Percentiles rank a stretch among this genome's conserved stretches.
phyloP scores from a whole-genome alignment of 768 basidiomycete species.

The Erythrobasidium yunnanense region DNA sequence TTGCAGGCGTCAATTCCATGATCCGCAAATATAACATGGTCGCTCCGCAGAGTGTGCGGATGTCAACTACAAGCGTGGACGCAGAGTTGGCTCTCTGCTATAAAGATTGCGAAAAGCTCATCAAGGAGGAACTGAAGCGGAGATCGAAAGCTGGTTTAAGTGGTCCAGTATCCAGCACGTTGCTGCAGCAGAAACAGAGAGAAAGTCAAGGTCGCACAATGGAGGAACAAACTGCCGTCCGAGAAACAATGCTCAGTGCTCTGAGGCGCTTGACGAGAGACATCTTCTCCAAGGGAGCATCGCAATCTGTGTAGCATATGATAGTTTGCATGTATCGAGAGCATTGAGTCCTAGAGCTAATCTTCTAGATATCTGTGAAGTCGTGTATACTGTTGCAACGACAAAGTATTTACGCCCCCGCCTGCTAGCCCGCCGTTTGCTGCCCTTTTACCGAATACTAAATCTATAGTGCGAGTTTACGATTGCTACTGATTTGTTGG shows the following conservation, averaged over 20 bases:
- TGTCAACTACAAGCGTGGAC: not conserved
- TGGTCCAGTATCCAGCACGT: not conserved
- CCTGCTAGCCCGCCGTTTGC: too few relatives aligned
- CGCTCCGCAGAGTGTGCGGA: conserved; percentile 19
- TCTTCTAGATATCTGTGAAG: too few relatives aligned
- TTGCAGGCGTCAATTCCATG: conserved; percentile 12
- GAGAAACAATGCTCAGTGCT: conserved; percentile 19
- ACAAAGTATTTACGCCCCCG: too few relatives aligned
- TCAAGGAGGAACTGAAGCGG: not conserved
- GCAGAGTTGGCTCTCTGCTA: conserved; percentile 1
- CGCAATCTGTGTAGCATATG: not conserved
- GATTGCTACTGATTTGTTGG: too few relatives aligned
- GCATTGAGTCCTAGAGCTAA: not conserved
- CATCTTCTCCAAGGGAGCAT: not conserved
- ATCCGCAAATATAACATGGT: conserved; percentile 26
- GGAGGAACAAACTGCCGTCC: conserved; percentile 3
- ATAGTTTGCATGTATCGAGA: not conserved
- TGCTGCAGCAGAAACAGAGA: not conserved
- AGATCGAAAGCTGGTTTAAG: not conserved
- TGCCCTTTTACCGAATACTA: too few relatives aligned
- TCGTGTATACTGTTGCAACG: too few relatives aligned
- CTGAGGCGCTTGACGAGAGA: conserved; percentile 8
- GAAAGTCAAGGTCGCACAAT: not conserved
- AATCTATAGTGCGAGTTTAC: too few relatives aligned
- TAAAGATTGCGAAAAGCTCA: not conserved